These are phyloP conservation scores for Mrakia frigida DNA, from an alignment of 768 basidiomycete genomes.

Conservation along the genomic window DNA sequence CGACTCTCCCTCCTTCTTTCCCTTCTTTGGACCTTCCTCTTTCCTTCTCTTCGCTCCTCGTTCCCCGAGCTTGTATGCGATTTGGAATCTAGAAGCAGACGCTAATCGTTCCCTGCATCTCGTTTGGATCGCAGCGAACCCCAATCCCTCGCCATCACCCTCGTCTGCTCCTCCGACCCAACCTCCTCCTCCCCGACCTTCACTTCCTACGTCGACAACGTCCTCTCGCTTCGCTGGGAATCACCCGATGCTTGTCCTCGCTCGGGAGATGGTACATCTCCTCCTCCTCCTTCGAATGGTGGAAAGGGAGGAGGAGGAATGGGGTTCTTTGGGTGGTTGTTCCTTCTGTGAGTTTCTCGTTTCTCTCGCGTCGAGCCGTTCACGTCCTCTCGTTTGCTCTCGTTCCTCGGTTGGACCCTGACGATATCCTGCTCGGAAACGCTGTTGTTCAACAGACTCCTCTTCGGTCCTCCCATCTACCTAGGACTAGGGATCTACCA, in stretches of 20 bases:
- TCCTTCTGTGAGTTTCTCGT: slow-evolving; percentile 33
- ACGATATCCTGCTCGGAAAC: no score
- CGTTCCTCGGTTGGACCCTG: not conserved
- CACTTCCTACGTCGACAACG: slow-evolving; percentile 38
- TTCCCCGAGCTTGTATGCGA: no score
- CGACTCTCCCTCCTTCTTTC: not conserved
- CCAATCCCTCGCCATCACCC: slow-evolving; percentile 41
- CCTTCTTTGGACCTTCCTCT: not conserved
- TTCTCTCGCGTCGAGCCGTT: not conserved
- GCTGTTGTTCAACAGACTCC: no score
- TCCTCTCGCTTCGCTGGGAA: slow-evolving; percentile 40
- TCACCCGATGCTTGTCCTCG: slow-evolving; percentile 41
- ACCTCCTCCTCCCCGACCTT: slow-evolving; percentile 37
- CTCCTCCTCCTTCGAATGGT: not conserved
- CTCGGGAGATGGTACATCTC: not conserved
- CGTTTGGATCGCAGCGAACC: slow-evolving; percentile 8
- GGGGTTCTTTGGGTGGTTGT: slow-evolving; percentile 42
- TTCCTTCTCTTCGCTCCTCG: not conserved
- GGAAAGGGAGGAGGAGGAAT: slow-evolving; percentile 27
- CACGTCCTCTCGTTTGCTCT: not conserved
- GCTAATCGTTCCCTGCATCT: not conserved
- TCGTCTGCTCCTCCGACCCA: slow-evolving; percentile 38
- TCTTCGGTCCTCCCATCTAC: slow-evolving; percentile 30
- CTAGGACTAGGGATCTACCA: slow-evolving; percentile 43
- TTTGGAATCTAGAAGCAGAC: no score